Conservation (phyloP, 352 stramenopile genomes). For the Phytophthora colocasiae region DNA sequence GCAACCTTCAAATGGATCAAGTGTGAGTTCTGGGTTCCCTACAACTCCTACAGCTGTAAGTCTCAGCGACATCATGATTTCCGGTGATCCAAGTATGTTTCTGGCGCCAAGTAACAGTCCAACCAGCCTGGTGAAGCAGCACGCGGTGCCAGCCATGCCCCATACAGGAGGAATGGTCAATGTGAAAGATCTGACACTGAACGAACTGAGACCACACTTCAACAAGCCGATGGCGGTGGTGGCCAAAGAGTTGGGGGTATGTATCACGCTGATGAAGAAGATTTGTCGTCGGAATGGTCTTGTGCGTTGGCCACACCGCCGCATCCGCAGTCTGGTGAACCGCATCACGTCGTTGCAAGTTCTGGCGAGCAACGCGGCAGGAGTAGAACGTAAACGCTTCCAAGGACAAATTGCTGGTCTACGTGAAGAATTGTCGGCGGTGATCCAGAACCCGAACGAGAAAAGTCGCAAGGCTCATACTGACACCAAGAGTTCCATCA, state of each 20-base stretch:
- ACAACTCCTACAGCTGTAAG: constrained; percentile 38
- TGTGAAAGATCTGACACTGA: constrained; percentile 82
- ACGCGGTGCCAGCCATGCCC: constrained; percentile 51
- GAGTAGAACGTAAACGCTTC: constrained; percentile 68
- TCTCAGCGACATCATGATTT: constrained; percentile 58
- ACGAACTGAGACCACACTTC: constrained; percentile 83
- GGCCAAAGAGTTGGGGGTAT: constrained; percentile 83
- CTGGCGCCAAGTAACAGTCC: constrained; percentile 46
- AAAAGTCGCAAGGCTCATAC: constrained; percentile 83
- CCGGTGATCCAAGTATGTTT: constrained; percentile 49
- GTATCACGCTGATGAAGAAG: constrained; percentile 90
- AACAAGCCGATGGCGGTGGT: constrained; percentile 88
- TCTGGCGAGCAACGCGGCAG: constrained; percentile 54
- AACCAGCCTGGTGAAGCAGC: constrained; percentile 50
- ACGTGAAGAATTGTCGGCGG: constrained; percentile 71
- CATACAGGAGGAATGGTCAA: constrained; percentile 54
- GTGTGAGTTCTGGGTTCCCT: constrained; percentile 31
- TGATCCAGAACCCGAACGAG: constrained; percentile 88
- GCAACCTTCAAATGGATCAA: constrained; percentile 22
- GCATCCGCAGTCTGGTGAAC: constrained; percentile 85
- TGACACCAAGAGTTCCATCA: constrained; percentile 54
- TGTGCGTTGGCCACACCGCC: constrained; percentile 81
- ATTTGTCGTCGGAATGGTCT: constrained; percentile 87
- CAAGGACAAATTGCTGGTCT: constrained; percentile 66
- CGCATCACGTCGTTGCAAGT: constrained; percentile 81